A percentile compares a stretch with the other conserved stretches of the same genome.
phyloP scores from a whole-genome alignment of 345 rosid species.

The Garcia nutans region DNA sequence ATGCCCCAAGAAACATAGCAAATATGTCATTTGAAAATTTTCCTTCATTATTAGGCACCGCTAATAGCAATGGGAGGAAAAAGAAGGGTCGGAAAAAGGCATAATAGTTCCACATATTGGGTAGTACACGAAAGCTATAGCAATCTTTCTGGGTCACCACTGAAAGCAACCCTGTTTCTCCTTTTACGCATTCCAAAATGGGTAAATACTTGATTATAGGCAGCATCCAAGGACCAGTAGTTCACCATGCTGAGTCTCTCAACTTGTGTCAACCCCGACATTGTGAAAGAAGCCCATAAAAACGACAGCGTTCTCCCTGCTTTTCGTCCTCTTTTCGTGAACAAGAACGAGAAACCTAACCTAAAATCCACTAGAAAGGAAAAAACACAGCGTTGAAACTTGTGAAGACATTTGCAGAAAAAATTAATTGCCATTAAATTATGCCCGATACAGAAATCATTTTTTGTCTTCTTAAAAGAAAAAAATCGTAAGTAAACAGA shows the following conservation, averaged over 20 bases:
- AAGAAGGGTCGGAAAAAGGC: background rate
- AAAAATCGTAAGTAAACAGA: no score
- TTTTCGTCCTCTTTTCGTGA: background rate
- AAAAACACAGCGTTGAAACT: background rate
- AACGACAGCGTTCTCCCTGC: background rate
- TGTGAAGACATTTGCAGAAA: background rate
- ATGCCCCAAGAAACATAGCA: background rate
- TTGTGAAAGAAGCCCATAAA: background rate
- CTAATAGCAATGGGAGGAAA: background rate
- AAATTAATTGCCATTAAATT: background rate
- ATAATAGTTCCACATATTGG: background rate
- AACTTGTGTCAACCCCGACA: background rate
- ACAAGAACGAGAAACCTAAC: background rate
- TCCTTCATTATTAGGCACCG: background rate
- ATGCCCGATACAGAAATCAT: background rate
- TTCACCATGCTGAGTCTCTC: background rate
- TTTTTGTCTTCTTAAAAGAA: background rate
- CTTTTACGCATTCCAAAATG: background rate
- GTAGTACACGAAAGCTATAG: background rate
- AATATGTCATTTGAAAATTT: no score
- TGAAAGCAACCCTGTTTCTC: background rate
- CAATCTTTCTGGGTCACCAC: background rate
- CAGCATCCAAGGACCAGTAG: conserved; percentile 5
- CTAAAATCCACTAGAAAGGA: background rate
- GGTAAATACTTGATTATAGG: background rate